A percentile compares a stretch with the other conserved stretches of the same genome.
Conservation (phyloP, 139 green algal genomes). For the Zygnema circumcarinatum region DNA sequence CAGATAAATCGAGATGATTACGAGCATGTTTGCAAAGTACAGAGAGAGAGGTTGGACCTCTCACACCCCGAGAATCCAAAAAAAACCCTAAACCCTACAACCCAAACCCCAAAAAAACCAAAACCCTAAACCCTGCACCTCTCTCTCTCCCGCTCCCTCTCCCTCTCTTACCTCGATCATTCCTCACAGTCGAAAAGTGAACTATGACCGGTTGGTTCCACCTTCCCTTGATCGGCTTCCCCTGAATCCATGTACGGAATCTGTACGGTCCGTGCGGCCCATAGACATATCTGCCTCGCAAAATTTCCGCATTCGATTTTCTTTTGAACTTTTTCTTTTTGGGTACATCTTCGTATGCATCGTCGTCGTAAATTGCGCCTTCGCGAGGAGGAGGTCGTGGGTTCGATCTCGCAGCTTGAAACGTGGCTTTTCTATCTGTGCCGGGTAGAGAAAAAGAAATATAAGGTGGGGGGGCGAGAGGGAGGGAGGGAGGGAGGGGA, state of each 20-base stretch:
- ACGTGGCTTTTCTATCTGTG: neutral
- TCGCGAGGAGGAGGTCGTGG: neutral
- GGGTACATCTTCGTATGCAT: neutral
- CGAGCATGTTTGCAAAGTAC: too few species aligned
- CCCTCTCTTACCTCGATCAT: neutral
- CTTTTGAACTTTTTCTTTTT: neutral
- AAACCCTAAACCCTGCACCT: too few species aligned
- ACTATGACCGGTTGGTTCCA: neutral
- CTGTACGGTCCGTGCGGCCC: neutral
- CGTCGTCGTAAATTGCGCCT: constrained; percentile 1
- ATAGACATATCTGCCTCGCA: neutral
- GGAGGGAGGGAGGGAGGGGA: constrained; percentile 10
- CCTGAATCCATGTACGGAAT: neutral
- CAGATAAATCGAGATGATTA: too few species aligned
- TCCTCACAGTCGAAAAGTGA: neutral
- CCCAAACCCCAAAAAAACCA: too few species aligned
- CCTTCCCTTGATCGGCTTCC: neutral
- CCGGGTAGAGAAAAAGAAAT: neutral
- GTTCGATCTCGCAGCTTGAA: neutral
- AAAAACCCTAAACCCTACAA: too few species aligned
- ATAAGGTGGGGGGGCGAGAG: neutral
- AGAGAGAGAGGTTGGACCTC: too few species aligned
- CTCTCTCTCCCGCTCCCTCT: too few species aligned
- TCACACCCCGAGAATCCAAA: too few species aligned
- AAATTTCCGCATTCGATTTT: neutral